A percentile compares a stretch with the other conserved stretches of the same genome.
Conservation (phyloP, 2,329 filamentous ascomycete species). For the Alternaria sp. region DNA sequence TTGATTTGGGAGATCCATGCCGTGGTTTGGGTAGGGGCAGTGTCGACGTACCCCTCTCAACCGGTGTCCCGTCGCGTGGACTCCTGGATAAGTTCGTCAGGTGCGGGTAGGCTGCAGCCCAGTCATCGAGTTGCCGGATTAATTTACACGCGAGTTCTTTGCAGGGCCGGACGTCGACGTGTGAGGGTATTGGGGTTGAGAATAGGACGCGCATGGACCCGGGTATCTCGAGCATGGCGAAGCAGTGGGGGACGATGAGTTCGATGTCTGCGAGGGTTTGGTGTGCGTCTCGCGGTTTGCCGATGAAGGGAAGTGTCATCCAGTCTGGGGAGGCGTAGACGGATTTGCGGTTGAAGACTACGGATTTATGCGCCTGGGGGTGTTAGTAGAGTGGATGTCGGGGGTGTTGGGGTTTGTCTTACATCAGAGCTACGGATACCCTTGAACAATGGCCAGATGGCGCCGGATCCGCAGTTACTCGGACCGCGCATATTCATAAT, state of each 20-base stretch:
- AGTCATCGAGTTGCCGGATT: constrained; percentile 16
- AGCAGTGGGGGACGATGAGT: constrained; percentile 35
- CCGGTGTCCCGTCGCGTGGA: not conserved
- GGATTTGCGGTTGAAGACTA: constrained; percentile 38
- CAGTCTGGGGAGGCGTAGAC: constrained; percentile 34
- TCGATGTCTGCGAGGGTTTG: constrained; percentile 36
- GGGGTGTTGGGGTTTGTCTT: not conserved
- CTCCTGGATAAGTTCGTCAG: not conserved
- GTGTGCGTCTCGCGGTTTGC: constrained; percentile 31
- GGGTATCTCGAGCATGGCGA: constrained; percentile 14
- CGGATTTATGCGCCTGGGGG: constrained; percentile 30
- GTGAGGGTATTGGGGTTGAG: constrained; percentile 15
- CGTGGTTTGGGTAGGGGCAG: not conserved
- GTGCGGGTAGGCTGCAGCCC: not conserved
- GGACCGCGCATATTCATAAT: constrained; percentile 44
- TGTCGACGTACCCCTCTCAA: not conserved
- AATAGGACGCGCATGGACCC: constrained; percentile 33
- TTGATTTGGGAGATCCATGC: not conserved
- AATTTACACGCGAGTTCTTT: constrained; percentile 22
- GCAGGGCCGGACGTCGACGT: constrained; percentile 18
- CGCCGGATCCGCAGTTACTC: constrained; percentile 30
- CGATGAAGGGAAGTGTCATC: constrained; percentile 38
- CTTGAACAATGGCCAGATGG: constrained; percentile 37
- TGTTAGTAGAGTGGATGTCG: constrained; percentile 18
- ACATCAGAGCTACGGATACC: constrained; percentile 40